Evolutionary conservation across 257 asterid genomes (phyloP).

Genomic region (Nicotiana paniculata): DNA sequence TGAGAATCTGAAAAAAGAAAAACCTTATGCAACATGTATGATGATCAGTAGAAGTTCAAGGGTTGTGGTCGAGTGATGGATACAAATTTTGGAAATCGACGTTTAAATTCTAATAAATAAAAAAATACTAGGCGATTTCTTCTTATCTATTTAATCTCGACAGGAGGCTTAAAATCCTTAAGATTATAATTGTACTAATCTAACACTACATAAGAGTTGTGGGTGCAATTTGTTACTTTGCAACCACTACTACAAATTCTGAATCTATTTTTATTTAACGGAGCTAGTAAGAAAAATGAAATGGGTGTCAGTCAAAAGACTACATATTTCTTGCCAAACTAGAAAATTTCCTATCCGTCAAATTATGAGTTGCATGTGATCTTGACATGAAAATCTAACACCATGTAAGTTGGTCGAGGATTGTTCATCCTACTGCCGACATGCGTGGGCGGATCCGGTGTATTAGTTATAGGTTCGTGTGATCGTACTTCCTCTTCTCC

Average conservation of each 20-base stretch:
- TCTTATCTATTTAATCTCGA: too few species aligned
- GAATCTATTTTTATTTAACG: not conserved
- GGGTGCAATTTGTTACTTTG: not conserved
- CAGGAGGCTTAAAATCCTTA: not conserved
- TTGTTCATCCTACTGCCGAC: conserved; percentile 5
- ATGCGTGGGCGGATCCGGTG: too few species aligned
- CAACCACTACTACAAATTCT: not conserved
- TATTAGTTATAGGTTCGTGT: too few species aligned
- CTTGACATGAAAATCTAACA: not conserved
- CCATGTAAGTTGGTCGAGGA: not conserved
- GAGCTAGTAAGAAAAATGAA: not conserved
- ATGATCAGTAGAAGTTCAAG: not conserved
- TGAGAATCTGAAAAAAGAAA: too few species aligned
- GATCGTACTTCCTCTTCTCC: too few species aligned
- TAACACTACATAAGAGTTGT: not conserved
- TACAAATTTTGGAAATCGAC: too few species aligned
- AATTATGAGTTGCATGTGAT: not conserved
- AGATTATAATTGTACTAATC: not conserved
- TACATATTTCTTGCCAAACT: not conserved
- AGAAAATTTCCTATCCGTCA: not conserved
- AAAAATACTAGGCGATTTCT: not conserved
- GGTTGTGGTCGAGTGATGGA: not conserved
- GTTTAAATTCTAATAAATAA: not conserved
- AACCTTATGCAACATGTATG: too few species aligned
- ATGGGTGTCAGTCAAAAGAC: not conserved